Percentiles rank a stretch among this genome's conserved stretches.
phyloP scores from a whole-genome alignment of 305 asterid genomes.

The Euphrasia arctica region DNA sequence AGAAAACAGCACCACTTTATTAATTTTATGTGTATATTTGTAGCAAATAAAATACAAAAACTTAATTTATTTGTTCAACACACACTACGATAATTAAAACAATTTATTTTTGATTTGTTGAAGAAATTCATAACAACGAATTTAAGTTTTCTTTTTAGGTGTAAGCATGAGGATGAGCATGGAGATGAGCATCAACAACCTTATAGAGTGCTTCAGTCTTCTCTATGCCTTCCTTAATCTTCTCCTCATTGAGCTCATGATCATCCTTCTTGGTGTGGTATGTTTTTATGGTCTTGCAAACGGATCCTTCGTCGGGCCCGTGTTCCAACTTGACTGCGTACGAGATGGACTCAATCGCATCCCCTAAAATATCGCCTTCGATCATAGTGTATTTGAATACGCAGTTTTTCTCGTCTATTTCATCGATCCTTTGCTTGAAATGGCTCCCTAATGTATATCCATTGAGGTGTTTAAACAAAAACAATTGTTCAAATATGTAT shows the following conservation, averaged over 20 bases:
- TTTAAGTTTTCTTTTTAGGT: neutral
- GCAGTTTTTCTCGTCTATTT: slow-evolving; percentile 39
- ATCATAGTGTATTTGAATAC: slow-evolving; percentile 37
- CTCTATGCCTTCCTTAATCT: slow-evolving; percentile 47
- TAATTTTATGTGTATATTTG: too few species aligned
- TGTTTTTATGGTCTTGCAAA: slow-evolving; percentile 35
- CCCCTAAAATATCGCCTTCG: slow-evolving; percentile 45
- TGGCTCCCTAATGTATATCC: slow-evolving; percentile 29
- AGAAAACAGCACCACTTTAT: slow-evolving; percentile 18
- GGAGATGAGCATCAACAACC: slow-evolving; percentile 43
- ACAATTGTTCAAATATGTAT: too few species aligned
- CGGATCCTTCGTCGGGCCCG: slow-evolving; percentile 40
- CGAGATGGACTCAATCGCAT: slow-evolving; percentile 30
- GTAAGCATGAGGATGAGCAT: slow-evolving; percentile 29
- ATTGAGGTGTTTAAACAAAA: too few species aligned
- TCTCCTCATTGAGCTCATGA: slow-evolving; percentile 26
- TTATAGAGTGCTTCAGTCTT: slow-evolving; percentile 33
- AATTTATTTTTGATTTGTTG: too few species aligned
- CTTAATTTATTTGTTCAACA: too few species aligned
- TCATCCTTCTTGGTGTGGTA: slow-evolving; percentile 42
- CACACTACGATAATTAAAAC: too few species aligned
- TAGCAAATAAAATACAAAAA: too few species aligned
- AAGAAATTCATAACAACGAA: too few species aligned
- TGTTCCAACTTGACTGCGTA: slow-evolving; percentile 37
- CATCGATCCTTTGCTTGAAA: slow-evolving; percentile 40